Evolutionary conservation across 108 stramenopile genomes (phyloP), one percentile per base, ranked within the genome.

Genomic region (Epithemia pelagica): DNA sequence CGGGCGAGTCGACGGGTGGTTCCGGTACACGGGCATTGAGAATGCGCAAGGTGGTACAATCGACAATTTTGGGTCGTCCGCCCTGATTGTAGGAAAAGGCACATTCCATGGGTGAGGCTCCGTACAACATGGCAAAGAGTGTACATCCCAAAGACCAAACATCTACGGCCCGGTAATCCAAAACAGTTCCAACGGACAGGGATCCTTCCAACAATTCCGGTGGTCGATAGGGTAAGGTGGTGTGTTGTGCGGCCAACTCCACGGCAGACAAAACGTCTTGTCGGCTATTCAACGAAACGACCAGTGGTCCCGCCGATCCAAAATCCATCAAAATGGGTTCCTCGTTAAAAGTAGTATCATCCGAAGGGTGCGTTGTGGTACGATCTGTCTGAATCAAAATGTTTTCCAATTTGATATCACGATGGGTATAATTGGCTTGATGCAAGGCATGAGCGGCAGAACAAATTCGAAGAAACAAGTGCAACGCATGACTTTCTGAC

Each of bases 381-480:
- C 21, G 18, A 21, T 58, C 26, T n/a, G 22, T 27, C 52, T 28
- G 30, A 15, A 65, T 67, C 74, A 27, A 25, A 2, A 37, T 8
- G 65, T 93, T 93, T 57, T 93, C 92, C 28, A 87, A 54, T 69
- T 93, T 93, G 64, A 93, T 78, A 67, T 93, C 92, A 2, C 92
- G 77, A 75, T 93, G 92, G 2, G 92, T 71, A 26, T 78, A 76
- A 27, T 76, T 69, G 28, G 77, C 69, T n/a, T 61, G 29, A 60
- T 92, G 91, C 85, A 92, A 80, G 1, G 76, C 72, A 19, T 62
- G 54, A 22, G 88, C 75, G 0, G 67, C 88, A 24, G 80, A 65
- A 28, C 79, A 29, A 21, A 92, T 58, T 18, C 78, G 76, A 3
- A 71, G 61, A 61, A 92, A 88, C 8, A 89, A 52, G 56, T 79